These are phyloP conservation scores for Cnidoscolus chayamansa DNA, from an alignment of 441 rosid species.

Conservation along the genomic window DNA sequence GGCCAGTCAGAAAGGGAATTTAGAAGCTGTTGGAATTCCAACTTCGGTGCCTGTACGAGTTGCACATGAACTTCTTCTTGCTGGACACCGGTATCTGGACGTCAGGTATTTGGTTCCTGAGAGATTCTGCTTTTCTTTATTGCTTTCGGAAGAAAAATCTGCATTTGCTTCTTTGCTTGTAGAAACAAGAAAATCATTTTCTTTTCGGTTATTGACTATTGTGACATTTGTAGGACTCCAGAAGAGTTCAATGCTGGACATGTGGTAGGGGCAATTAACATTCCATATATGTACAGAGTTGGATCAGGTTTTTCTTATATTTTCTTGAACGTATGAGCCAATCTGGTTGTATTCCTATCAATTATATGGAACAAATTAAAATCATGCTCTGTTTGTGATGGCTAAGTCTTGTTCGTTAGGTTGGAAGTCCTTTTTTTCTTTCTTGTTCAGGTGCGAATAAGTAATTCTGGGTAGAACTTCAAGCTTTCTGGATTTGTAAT, in stretches of 20 bases:
- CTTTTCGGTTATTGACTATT: neutral
- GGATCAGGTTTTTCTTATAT: conserved; percentile 58
- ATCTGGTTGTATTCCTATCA: neutral
- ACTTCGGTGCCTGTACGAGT: conserved; percentile 87
- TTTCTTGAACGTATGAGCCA: neutral
- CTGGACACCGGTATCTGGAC: conserved; percentile 80
- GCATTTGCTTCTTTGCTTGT: neutral
- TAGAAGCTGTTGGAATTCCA: conserved; percentile 50
- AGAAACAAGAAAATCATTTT: neutral
- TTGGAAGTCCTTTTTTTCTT: too few relatives aligned
- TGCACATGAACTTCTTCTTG: conserved; percentile 80
- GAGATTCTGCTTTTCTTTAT: neutral
- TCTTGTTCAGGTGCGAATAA: neutral
- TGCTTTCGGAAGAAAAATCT: too few relatives aligned
- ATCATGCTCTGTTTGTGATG: neutral
- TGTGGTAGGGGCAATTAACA: conserved; percentile 66
- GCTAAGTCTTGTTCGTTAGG: too few relatives aligned
- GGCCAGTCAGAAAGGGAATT: conserved; percentile 32
- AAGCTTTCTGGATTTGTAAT: neutral
- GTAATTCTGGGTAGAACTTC: neutral
- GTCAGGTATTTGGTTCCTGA: conserved; percentile 47
- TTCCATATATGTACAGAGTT: conserved; percentile 78
- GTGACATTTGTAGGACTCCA: conserved; percentile 47
- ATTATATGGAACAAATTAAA: neutral
- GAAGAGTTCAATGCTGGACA: conserved; percentile 84